These are phyloP conservation scores for Didymella arachidicola DNA, from an alignment of 2,329 filamentous ascomycete species.

Conservation along the genomic window DNA sequence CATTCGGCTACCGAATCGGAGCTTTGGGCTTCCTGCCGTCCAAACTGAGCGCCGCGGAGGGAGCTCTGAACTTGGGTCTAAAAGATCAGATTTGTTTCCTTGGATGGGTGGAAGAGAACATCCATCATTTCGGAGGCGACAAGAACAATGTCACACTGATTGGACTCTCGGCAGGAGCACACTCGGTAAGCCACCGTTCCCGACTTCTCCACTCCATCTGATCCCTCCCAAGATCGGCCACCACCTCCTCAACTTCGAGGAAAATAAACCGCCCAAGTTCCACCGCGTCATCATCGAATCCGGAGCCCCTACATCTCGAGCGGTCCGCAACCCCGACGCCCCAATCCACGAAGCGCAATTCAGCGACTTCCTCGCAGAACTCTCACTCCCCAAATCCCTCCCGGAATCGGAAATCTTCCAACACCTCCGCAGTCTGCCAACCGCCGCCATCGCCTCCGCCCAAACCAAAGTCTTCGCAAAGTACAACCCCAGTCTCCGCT, in stretches of 20 bases:
- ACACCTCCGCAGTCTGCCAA: constrained; percentile 51
- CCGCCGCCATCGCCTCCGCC: constrained; percentile 48
- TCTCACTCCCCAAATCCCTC: constrained; percentile 41
- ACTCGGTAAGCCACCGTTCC: constrained; percentile 15
- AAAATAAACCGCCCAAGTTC: constrained; percentile 50
- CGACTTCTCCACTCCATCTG: not conserved
- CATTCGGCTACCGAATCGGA: constrained; percentile 31
- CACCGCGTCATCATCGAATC: constrained; percentile 59
- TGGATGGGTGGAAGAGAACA: constrained; percentile 56
- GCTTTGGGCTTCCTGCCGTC: constrained; percentile 21
- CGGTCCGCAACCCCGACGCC: constrained; percentile 52
- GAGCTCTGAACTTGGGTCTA: constrained; percentile 30
- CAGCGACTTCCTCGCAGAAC: constrained; percentile 50
- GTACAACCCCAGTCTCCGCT: constrained; percentile 57
- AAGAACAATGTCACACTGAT: constrained; percentile 30
- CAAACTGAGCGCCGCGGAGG: constrained; percentile 40
- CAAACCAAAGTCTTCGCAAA: constrained; percentile 55
- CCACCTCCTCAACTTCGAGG: constrained; percentile 63
- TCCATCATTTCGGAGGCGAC: constrained; percentile 41
- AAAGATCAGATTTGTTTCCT: constrained; percentile 40
- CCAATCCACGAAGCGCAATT: constrained; percentile 57
- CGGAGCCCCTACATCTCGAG: constrained; percentile 57
- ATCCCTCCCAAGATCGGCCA: constrained; percentile 63
- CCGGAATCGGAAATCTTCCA: not conserved
- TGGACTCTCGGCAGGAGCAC: constrained; percentile 32